phyloP scores from a whole-genome alignment of 148 eudicot genomes.

The Persicaria tinctoria region DNA sequence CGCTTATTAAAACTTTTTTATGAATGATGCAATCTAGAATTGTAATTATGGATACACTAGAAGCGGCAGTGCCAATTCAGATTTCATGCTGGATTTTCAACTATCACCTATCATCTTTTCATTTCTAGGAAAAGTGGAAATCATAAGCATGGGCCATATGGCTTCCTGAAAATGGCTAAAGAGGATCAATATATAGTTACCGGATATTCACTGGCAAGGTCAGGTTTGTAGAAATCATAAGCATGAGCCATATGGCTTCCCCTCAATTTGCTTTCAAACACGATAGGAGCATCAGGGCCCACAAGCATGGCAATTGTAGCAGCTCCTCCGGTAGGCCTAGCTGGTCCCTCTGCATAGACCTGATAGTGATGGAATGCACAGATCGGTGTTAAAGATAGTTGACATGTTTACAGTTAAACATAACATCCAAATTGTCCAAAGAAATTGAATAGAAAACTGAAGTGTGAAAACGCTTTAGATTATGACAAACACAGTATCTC shows the following conservation, averaged over 20 bases:
- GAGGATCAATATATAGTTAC: constrained; percentile 29
- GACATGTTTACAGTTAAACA: background rate
- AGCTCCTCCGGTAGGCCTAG: constrained; percentile 98
- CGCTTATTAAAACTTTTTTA: background rate
- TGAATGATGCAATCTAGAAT: background rate
- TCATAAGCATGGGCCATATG: constrained; percentile 97
- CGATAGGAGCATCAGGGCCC: constrained; percentile 93
- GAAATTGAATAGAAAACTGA: background rate
- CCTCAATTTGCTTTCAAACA: constrained; percentile 89
- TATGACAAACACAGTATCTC: background rate
- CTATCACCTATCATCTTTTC: background rate
- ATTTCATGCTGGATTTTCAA: background rate
- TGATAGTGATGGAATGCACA: constrained; percentile 21
- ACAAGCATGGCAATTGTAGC: constrained; percentile 94
- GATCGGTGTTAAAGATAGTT: background rate
- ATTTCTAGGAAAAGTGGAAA: background rate
- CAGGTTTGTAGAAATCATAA: constrained; percentile 97
- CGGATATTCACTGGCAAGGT: constrained; percentile 98
- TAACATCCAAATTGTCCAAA: background rate
- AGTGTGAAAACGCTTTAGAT: background rate
- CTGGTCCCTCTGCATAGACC: constrained; percentile 99
- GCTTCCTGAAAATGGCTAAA: background rate
- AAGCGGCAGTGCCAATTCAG: background rate
- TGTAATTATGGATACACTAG: background rate
- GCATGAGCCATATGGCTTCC: constrained; percentile 95